Conservation (phyloP, 805 yeast genomes). For the Lipomyces anomalus region DNA sequence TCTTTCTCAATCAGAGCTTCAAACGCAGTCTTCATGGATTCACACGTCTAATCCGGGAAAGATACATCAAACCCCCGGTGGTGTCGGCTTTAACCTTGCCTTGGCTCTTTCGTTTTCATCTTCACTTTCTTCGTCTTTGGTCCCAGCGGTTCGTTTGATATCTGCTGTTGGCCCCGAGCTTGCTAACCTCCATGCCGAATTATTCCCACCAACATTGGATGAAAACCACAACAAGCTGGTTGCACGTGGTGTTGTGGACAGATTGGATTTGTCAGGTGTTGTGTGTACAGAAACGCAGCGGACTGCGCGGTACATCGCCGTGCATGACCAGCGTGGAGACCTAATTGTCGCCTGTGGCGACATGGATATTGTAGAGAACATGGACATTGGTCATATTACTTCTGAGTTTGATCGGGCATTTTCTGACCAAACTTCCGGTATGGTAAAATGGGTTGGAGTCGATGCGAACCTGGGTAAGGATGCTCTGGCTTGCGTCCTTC, state of each 20-base stretch:
- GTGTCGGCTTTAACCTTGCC: slow-evolving; percentile 78
- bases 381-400: slow-evolving; percentile 41
- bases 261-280: slow-evolving; percentile 21
- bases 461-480: slow-evolving; percentile 62
- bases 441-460: slow-evolving; percentile 41
- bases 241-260: not conserved
- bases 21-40: slow-evolving; percentile 26
- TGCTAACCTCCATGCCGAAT: slow-evolving; percentile 13
- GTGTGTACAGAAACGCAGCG: slow-evolving; percentile 25
- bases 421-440: slow-evolving; percentile 32
- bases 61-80: slow-evolving; percentile 59
- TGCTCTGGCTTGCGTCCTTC: slow-evolving; percentile 38
- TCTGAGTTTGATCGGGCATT: slow-evolving; percentile 36
- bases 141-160: slow-evolving; percentile 38
- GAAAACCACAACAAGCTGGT: not conserved
- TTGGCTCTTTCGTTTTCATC: slow-evolving; percentile 47
- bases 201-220: slow-evolving; percentile 2
- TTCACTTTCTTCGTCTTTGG: not conserved
- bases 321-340: slow-evolving; percentile 57
- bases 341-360: slow-evolving; percentile 76
- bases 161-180: slow-evolving; percentile 58
- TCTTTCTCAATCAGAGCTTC: slow-evolving; percentile 10
- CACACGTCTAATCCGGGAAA: slow-evolving; percentile 72
- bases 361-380: slow-evolving; percentile 58
- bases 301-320: slow-evolving; percentile 71